Evolutionary conservation across 2,329 filamentous ascomycete genomes (phyloP), one percentile per base, ranked within the genome.

Genomic region (Pseudogymnoascus sp.): DNA sequence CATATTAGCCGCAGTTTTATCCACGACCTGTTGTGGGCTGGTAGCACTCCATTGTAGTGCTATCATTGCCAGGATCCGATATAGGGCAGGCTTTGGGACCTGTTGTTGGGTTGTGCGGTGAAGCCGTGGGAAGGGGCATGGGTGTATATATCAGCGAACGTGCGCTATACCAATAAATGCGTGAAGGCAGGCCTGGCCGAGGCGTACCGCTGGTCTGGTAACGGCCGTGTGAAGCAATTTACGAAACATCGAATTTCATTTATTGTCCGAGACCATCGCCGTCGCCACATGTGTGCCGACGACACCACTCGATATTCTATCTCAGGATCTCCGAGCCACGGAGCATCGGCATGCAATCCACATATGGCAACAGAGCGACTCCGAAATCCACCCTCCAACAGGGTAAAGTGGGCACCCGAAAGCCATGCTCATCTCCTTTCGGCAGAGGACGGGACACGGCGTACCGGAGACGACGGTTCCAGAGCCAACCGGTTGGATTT

Each of bases 401-500:
- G 8, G 48, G 6, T 11, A 16, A 54, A 31, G 45, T 13, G 28
- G 14, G 23, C 45, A 51, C 23, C 23, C 23, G 45, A 19, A 31
- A 1, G 48, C n/a, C 23, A 16, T n/a, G 25, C 25, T 57, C 48
- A 57, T 57, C 25, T 57, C 14, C 1, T 57, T 34, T 57, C 51
- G 51, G 28, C 31, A n/a, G 51, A 54, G 28, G 28, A 25, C 28
- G 28, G 28, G 28, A 11, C 25, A 57, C 25, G 25, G 28, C 51
- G 51, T 34, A 21, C 13, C n/a, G n/a, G 51, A 57, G 48, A 13
- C 51, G 28, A 57, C 8, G 25, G 28, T 57, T 57, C 51, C 28
- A 57, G 48, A 19, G 51, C 51, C 51, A 57, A 34, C 51, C n/a
- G 28, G 51, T n/a, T 57, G 51, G 51, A 57, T 57, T 57, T 34